These are phyloP conservation scores for Cyathus striatus DNA, from an alignment of 768 basidiomycete species.

Conservation along the genomic window DNA sequence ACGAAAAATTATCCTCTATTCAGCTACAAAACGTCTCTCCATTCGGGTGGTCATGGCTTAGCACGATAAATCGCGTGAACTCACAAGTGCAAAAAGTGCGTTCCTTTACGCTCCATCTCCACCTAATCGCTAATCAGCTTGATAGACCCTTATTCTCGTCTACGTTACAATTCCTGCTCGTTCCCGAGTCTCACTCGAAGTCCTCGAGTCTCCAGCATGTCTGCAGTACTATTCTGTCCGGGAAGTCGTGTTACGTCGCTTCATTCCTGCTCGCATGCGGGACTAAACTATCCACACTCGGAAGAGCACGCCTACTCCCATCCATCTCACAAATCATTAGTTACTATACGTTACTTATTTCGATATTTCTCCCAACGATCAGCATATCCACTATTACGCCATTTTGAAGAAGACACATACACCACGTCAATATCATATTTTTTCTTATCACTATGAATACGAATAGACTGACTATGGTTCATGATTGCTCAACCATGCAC, in stretches of 20 bases:
- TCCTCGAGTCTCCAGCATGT: conserved; percentile 68
- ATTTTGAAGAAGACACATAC: no score
- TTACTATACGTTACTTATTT: no score
- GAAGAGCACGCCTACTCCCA: no score
- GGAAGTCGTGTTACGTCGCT: conserved; percentile 81
- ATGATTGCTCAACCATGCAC: no score
- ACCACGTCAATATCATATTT: no score
- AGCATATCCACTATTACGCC: no score
- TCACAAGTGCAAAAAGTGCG: conserved; percentile 92
- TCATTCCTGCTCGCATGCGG: conserved; percentile 90
- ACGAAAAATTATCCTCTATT: conserved; percentile 61
- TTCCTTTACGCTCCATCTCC: neutral
- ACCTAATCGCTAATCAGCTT: neutral
- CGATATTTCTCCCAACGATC: no score
- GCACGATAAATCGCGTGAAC: conserved; percentile 95
- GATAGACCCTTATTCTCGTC: conserved; percentile 80
- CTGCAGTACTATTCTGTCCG: conserved; percentile 73
- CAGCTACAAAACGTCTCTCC: conserved; percentile 62
- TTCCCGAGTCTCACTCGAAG: conserved; percentile 43
- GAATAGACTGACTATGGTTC: no score
- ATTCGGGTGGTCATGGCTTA: conserved; percentile 93
- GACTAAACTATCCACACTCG: conserved; percentile 42
- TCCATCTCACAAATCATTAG: no score
- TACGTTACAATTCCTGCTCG: conserved; percentile 91
- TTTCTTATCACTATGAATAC: no score